Percentiles rank a stretch among this genome's conserved stretches.
Conservation (phyloP, 179 eudicot species). For the Silene noctiflora region DNA sequence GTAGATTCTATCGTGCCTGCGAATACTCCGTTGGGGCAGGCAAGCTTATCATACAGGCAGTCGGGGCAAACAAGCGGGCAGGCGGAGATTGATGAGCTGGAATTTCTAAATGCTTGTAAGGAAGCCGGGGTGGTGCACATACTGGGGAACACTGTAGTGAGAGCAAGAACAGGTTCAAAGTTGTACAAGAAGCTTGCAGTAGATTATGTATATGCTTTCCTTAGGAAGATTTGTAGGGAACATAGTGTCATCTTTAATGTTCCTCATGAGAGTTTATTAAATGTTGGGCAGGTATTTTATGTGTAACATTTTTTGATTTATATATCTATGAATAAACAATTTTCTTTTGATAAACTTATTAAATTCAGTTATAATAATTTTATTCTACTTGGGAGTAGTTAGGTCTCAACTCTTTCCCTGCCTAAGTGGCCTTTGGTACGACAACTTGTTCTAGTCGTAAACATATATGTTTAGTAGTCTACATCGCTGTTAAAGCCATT, state of each 20-base stretch:
- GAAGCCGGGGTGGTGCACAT: constrained; percentile 98
- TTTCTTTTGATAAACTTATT: constrained; percentile 3
- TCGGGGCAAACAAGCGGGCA: constrained; percentile 54
- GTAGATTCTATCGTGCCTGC: constrained; percentile 43
- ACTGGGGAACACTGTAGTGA: constrained; percentile 84
- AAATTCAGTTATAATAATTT: background rate
- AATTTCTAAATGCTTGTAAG: constrained; percentile 64
- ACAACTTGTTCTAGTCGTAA: too few species aligned
- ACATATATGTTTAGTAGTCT: too few species aligned
- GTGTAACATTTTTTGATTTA: constrained; percentile 40
- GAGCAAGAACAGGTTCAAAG: constrained; percentile 66
- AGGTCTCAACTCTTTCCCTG: background rate
- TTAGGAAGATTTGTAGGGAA: constrained; percentile 96
- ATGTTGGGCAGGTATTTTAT: constrained; percentile 91
- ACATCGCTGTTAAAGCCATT: too few species aligned
- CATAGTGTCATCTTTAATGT: constrained; percentile 90
- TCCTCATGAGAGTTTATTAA: constrained; percentile 92
- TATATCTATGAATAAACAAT: constrained; percentile 7
- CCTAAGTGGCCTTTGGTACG: too few species aligned
- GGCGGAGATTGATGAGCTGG: constrained; percentile 66
- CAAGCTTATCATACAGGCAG: constrained; percentile 29
- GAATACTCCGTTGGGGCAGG: constrained; percentile 36
- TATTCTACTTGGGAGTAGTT: constrained; percentile 1
- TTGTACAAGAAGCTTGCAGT: constrained; percentile 65
- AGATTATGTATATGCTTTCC: constrained; percentile 91